Percentiles rank a stretch among this genome's conserved stretches.
phyloP scores from a whole-genome alignment of 768 basidiomycete species.

The Suillus variegatus region DNA sequence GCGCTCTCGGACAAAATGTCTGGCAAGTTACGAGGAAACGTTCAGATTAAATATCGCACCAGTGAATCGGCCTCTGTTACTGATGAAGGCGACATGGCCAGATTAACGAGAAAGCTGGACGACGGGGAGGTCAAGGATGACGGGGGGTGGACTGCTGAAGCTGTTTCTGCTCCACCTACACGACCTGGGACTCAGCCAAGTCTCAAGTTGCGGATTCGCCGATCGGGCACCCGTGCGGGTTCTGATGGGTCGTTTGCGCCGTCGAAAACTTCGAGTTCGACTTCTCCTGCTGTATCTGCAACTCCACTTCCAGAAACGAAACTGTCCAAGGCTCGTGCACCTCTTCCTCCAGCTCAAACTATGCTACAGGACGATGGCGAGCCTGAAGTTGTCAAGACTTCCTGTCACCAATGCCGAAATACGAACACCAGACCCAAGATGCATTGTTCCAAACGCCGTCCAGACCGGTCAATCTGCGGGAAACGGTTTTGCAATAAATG shows the following conservation, averaged over 20 bases:
- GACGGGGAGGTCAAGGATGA: neutral
- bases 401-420: too few relatives aligned
- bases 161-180: neutral
- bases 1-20: constrained; percentile 10
- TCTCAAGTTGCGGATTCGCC: constrained; percentile 17
- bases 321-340: too few relatives aligned
- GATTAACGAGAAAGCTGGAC: constrained; percentile 4
- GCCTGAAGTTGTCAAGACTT: too few relatives aligned
- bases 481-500: constrained; percentile 31
- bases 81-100: neutral
- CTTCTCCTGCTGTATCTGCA: too few relatives aligned
- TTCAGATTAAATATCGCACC: constrained; percentile 33
- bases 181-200: too few relatives aligned
- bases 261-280: too few relatives aligned
- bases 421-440: too few relatives aligned
- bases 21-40: constrained; percentile 20
- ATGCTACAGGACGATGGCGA: too few relatives aligned
- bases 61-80: neutral
- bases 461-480: too few relatives aligned
- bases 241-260: too few relatives aligned
- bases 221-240: neutral
- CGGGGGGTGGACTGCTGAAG: neutral
- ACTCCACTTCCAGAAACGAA: neutral
- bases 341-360: too few relatives aligned
- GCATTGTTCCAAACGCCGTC: too few relatives aligned